Evolutionary conservation across 1,139 yeast species (phyloP), one percentile per base, ranked within the genome.

Genomic region (Nadsonia starkeyi-henricii): DNA sequence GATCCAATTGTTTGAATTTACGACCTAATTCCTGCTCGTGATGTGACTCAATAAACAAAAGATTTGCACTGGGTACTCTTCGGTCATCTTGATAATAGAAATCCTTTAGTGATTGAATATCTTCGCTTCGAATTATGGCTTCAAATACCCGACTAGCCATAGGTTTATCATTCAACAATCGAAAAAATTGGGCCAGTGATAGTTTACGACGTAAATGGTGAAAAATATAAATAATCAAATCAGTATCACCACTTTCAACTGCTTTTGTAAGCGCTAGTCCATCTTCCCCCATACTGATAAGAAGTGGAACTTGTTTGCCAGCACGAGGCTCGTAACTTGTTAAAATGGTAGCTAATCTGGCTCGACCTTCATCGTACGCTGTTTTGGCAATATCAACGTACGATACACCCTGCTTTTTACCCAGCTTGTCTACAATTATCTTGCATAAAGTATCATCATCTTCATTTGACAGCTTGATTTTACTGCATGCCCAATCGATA

Each of bases 291-390:
- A 85, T 79, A 30, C 75, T 77, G 41, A 88, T 62, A 43, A 85
- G 70, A 50, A 82, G 70, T 15, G 78, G 75, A 0, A 88, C 74
- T 54, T 83, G 84, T 49, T 75, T 73, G 2, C 71, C 69, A 0
- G 83, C 74, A 3, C 80, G 70, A 0, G 85, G 81, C 59, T 91
- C 97, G 51, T 79, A 66, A 48, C 79, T 74, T 2, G 85, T 72
- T 26, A 89, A 63, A 45, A 74, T 67, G 50, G 81, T 77, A 36
- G 96, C 82, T 26, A 91, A 66, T 26, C 72, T 71, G 3, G 74
- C 63, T 37, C 97, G 70, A 1, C 98, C 98, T 62, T 91, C 96
- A 55, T 82, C 81, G 57, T 75, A 79, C 1, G 97, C 95, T 23
- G 77, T 71, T 18, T 73, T 71, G 0, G 93, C 79, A 39, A 91